Conservation (phyloP, 1,284 basidiomycete genomes). For the Sparassis latifolia region DNA sequence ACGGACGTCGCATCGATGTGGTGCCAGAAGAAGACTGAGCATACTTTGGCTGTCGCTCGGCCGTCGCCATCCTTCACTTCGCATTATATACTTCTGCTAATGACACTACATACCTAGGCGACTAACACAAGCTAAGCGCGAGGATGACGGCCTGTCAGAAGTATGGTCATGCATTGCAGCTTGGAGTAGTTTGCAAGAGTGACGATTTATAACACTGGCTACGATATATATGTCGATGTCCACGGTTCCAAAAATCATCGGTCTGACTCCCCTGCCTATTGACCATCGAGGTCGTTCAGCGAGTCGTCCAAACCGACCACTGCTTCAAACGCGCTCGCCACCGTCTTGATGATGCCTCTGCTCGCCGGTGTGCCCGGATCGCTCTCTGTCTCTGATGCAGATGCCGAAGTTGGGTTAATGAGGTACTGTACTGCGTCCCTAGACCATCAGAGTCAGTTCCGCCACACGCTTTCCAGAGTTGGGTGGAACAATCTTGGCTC, state of each 20-base stretch:
- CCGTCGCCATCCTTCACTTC: too few species aligned
- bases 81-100: too few species aligned
- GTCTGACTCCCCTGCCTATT: neutral
- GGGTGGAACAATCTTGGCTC: slow-evolving; percentile 12
- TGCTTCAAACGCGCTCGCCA: slow-evolving; percentile 33
- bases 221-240: neutral
- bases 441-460: neutral
- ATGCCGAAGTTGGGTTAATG: slow-evolving; percentile 16
- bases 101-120: too few species aligned
- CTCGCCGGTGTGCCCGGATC: slow-evolving; percentile 8
- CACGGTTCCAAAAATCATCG: too few species aligned
- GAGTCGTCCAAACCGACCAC: slow-evolving; percentile 46
- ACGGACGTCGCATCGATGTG: too few species aligned
- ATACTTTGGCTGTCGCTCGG: too few species aligned
- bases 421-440: slow-evolving; percentile 22
- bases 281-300: slow-evolving; percentile 14
- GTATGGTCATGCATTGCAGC: too few species aligned
- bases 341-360: slow-evolving; percentile 24
- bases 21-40: too few species aligned
- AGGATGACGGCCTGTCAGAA: too few species aligned
- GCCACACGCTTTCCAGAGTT: neutral
- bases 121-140: too few species aligned
- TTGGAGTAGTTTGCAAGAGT: neutral
- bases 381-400: slow-evolving; percentile 11
- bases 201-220: neutral